Evolutionary conservation across 306 rosid species (phyloP), one percentile per base, ranked within the genome.

Genomic region (Lathyrus sativus): DNA sequence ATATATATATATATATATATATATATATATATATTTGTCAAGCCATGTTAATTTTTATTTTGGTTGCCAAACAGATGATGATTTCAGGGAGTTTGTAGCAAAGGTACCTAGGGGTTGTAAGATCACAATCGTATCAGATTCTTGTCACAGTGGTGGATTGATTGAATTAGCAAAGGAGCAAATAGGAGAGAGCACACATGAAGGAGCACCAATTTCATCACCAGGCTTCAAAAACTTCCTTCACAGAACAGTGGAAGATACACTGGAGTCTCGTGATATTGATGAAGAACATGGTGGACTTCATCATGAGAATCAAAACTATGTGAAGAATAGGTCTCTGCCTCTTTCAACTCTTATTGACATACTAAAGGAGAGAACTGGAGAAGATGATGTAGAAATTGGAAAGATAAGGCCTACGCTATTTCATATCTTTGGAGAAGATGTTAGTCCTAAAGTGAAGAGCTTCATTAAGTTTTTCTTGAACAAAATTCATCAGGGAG

Each of bases 101-200:
- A 74, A 57, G 53, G 84, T 87, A 5, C 90, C 91, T 3, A 61
- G 65, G 39, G 89, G 85, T 55, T 85, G 95, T 56, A 62, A 58
- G 50, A 53, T 91, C 54, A 87, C 95, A 18, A 81, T 89, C 6
- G 86, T 91, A 13, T 89, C 98, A 3, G 95, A 91, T 75, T 91
- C 96, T 1, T 89, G 96, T 72, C 92, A 91, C 68, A 87, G 96
- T 12, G 97, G 97, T 13, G 97, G 96, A 13, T 87, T 91, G 19
- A 85, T 91, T 39, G 87, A 81, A 22, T 83, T 75, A 1, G 68
- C 89, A 0, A 80, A 81, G 67, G 97, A 91, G 71, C 95, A 91
- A 82, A 89, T 91, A 13, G 97, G 97, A 22, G 90, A 89, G 31
- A 89, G 95, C 77, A 79, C 88, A 13, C 71, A 69, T 29, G 54